Base-by-base conservation (phyloP, 176 grass and related monocot species). In the Triticum dicoccoides region DNA sequence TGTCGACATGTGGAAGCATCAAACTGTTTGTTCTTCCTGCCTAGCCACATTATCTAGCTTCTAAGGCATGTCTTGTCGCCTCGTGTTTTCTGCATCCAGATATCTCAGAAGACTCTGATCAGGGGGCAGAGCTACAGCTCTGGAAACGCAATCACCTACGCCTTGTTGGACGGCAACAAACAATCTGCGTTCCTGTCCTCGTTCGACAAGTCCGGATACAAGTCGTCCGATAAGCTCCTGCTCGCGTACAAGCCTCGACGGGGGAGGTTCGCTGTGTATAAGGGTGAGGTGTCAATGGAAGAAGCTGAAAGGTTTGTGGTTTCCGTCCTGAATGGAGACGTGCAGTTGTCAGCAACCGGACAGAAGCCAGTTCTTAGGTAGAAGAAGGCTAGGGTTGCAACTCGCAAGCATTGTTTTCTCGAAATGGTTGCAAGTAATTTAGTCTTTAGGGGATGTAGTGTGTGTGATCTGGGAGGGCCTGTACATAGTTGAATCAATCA, bases 261-360 rank as follows among this genome's bases (percentile, higher is more conserved):
- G 11, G 90, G 92, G 24, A 94, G 83, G 67, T 91, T 91, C 56
- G 90, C 85, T 3, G 85, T 83, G 56, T 82, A 86, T 62, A 87
- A 78, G 4, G 65, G 72, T 3, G 82, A 88, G 58, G 25, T 99
- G 17, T 94, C 90, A 10, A 56, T 96, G 82, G 97, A 96, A 86
- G 92, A 92, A 78, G 64, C 87, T 23, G 94, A 99, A 86, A 91
- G 83, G 34, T 99, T 96, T 79, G 80, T 99, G 21, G 78, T 77
- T 39, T 94, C 92, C 11, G 89, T 99, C 58, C 83, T 96, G 61
- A 99, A 94, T 88, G 97, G 94, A 52, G 94, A 99, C 82, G 82
- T 94, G 54, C 82, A 85, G 44, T 80, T 99, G 30, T 88, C 87
- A 11, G 80, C 80, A 69, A 56, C 87, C 34, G 88, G 83, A 54